phyloP scores from a whole-genome alignment of 2,329 filamentous ascomycete species.

The Chaetomium globosum region DNA sequence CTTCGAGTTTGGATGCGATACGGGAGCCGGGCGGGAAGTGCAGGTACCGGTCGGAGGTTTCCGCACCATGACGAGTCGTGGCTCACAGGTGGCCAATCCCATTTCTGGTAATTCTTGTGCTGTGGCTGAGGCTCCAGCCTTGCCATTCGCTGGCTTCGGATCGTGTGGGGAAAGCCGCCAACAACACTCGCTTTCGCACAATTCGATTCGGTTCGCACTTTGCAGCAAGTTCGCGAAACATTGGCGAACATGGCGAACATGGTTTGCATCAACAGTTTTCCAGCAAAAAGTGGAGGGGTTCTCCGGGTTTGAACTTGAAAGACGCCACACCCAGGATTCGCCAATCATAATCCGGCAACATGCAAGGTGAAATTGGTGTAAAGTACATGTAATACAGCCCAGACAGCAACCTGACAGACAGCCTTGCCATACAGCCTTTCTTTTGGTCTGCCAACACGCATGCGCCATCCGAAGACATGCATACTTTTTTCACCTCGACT shows the following conservation, averaged over 20 bases:
- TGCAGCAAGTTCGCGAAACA: too few relatives aligned
- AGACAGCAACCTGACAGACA: not conserved
- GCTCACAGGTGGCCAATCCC: slow-evolving; percentile 12
- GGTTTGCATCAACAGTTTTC: not conserved
- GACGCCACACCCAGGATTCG: not conserved
- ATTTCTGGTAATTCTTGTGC: not conserved
- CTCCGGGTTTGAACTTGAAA: not conserved
- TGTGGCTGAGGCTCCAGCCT: slow-evolving; percentile 22
- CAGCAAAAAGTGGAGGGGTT: not conserved
- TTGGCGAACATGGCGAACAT: not conserved
- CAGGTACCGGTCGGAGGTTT: slow-evolving; percentile 6
- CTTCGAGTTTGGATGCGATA: not conserved
- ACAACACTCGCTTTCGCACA: not conserved
- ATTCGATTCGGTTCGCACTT: not conserved
- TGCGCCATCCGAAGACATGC: not conserved
- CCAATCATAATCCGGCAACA: slow-evolving; percentile 6
- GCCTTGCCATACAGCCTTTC: not conserved
- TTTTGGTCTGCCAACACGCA: not conserved
- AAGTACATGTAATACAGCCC: not conserved
- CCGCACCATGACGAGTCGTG: slow-evolving; percentile 32
- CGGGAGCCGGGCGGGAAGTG: slow-evolving; percentile 3
- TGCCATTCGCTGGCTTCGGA: slow-evolving; percentile 1
- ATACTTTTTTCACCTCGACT: not conserved
- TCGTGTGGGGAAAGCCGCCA: slow-evolving; percentile 6
- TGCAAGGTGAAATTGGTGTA: not conserved